Conservation (phyloP, 2,329 filamentous ascomycete genomes). For the Pestalotiopsis sp. region DNA sequence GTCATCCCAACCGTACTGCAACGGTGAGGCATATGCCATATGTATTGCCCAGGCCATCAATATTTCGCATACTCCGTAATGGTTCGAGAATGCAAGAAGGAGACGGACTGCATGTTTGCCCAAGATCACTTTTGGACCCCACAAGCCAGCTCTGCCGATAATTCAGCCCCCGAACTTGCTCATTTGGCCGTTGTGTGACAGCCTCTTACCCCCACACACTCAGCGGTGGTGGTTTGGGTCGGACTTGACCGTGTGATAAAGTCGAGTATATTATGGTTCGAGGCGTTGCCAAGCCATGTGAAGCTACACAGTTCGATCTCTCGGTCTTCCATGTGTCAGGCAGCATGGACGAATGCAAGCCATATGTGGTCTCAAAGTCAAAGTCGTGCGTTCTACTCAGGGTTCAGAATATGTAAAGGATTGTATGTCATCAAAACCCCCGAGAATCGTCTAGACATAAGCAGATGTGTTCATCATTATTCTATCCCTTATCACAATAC, state of each 20-base stretch:
- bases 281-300: neutral
- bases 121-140: neutral
- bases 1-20: too few species aligned
- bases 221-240: neutral
- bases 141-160: neutral
- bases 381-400: neutral
- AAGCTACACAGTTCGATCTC: neutral
- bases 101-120: neutral
- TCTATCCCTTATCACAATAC: neutral
- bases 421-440: neutral
- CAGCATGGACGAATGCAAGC: neutral
- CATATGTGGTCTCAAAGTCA: neutral
- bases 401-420: neutral
- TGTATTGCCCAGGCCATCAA: too few species aligned
- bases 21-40: too few species aligned
- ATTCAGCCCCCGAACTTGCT: neutral
- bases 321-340: neutral
- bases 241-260: neutral
- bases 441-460: neutral
- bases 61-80: too few species aligned
- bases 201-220: neutral
- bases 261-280: neutral
- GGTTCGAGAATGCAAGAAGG: too few species aligned
- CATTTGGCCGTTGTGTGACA: neutral
- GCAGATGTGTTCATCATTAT: neutral